Evolutionary conservation across 208 protist species (phyloP).

Genomic region (Crithidia expoeki): DNA sequence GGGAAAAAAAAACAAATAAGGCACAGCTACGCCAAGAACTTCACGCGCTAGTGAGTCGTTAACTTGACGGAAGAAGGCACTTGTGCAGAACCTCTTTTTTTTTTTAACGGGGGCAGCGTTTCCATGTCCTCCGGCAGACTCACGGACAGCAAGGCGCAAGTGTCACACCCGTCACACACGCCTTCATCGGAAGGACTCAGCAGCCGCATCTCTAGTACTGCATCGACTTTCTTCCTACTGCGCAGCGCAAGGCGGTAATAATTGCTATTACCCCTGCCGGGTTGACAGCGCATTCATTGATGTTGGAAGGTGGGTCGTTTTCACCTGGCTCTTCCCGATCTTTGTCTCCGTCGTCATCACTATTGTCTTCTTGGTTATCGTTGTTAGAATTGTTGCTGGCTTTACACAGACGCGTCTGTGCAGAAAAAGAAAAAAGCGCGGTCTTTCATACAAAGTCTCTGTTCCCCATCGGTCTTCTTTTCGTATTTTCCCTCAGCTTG

Average conservation of each 20-base stretch:
- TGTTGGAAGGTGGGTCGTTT: background rate
- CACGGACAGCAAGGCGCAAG: background rate
- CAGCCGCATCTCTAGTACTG: background rate
- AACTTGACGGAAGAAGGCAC: no score
- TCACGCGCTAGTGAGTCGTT: no score
- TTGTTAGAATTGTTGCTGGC: background rate
- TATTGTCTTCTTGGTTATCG: background rate
- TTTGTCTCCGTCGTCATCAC: background rate
- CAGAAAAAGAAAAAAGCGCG: no score
- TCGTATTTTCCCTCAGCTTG: no score
- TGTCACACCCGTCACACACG: slow-evolving; percentile 2
- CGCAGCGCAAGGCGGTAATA: background rate
- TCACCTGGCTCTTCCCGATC: background rate
- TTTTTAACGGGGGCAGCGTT: background rate
- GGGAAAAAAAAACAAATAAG: no score
- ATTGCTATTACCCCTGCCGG: background rate
- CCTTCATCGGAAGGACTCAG: background rate
- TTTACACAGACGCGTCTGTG: background rate
- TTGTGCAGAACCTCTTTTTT: background rate
- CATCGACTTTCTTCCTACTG: background rate
- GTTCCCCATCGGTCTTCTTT: no score
- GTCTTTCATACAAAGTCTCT: no score
- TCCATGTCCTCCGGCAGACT: background rate
- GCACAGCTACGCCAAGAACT: no score
- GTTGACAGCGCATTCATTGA: background rate